Base-by-base conservation (phyloP, 1,284 basidiomycete genomes). In the Gymnopus androsaceus region DNA sequence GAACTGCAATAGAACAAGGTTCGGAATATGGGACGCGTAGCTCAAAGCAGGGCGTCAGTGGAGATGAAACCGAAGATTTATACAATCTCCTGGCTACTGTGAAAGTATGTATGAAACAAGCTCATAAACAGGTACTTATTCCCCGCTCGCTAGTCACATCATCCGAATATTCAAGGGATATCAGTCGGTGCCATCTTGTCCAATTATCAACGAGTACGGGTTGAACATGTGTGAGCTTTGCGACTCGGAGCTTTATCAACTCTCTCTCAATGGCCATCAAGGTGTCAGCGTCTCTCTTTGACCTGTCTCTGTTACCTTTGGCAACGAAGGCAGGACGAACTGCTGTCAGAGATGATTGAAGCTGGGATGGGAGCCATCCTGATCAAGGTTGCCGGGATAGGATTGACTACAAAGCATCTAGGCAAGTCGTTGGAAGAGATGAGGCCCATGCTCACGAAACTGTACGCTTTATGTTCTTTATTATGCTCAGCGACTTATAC, bases 31-130 rank as follows among this genome's bases (percentile, higher is more conserved):
- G 95, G 21, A 71, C 80, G 55, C 78, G 84, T 63, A 72, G 74
- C 28, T 72, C 77, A 3, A 72, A 74, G 8, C 71, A 76, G 36
- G 90, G 85, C 2, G 74, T 85, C 30, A 63, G 72, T 28, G 92
- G 92, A 3, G 97, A 99, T 72, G 97, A 99, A 75, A 99, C 97
- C 0, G 97, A 99, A 68, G 97, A 99, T 73, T 78, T 99, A 37
- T 88, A 85, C 62, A 80, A 77, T n/a, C 73, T 99, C 21, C 75
- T 99, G 17, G 74, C 72, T 6, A 72, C 79, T 17, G 93, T 99
- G 57, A 90, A 94, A 81, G 94, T 94, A 61, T 58, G 21, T 34
- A 14, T 50, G 42, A 17, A 27, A 28, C 45, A 54, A 11, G n/a
- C 30, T 28, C 33, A 55, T 49, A 8, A 36, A 9, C 42, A 15